Evolutionary conservation across 306 rosid species (phyloP).

Genomic region (Clitoria ternatea): DNA sequence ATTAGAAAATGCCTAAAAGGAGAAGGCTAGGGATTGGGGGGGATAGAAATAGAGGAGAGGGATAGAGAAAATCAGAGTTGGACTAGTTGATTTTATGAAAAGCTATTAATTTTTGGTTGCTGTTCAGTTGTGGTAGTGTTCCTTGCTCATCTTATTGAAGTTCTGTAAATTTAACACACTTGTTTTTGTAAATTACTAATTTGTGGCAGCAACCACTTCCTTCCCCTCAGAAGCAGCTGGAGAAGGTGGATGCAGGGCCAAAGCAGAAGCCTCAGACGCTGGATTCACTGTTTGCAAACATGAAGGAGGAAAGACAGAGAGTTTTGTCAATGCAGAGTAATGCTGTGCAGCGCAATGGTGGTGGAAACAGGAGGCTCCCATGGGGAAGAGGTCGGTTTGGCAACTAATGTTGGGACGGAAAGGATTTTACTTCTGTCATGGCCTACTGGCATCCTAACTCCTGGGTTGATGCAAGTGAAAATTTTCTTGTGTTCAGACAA

Average conservation of each 20-base stretch:
- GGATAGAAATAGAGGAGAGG: too few relatives aligned
- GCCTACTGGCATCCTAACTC: too few relatives aligned
- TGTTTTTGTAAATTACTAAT: not conserved
- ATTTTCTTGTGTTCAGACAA: not conserved
- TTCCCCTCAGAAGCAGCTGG: constrained; percentile 31
- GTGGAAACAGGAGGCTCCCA: constrained; percentile 51
- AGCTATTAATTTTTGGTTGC: too few relatives aligned
- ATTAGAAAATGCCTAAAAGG: too few relatives aligned
- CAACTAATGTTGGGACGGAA: constrained; percentile 33
- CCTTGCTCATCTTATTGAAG: not conserved
- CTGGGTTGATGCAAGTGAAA: constrained; percentile 20
- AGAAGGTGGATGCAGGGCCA: constrained; percentile 30
- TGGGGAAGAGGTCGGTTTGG: constrained; percentile 75
- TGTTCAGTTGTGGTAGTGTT: too few relatives aligned
- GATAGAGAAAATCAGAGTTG: too few relatives aligned
- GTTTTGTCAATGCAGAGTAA: constrained; percentile 47
- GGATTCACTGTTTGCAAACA: constrained; percentile 80
- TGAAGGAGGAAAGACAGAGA: constrained; percentile 84
- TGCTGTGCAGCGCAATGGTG: constrained; percentile 39
- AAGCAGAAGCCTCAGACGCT: constrained; percentile 78
- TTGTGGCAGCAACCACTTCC: constrained; percentile 33
- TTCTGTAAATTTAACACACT: not conserved
- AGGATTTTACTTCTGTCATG: not conserved
- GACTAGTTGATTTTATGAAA: too few relatives aligned
- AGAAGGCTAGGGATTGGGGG: too few relatives aligned